Base-by-base conservation (phyloP, 192 early-diverging fungal species). In the Rhizophagus sp. region DNA sequence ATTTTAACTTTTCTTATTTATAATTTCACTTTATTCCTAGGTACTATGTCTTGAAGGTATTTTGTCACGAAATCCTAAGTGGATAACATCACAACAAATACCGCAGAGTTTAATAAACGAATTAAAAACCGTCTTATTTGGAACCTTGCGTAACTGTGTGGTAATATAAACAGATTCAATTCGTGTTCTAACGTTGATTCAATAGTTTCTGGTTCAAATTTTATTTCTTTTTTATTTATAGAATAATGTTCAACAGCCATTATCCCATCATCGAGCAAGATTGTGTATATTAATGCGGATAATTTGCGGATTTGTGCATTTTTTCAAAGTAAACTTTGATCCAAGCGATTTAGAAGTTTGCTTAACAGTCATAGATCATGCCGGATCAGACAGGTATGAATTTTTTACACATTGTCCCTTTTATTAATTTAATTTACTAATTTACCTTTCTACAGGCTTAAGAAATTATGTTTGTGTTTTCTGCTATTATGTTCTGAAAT, bases 381-480 rank as follows among this genome's bases (percentile, higher is more conserved):
- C 73, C 0, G 50, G 52, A 62, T 75, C 73, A 24, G 73, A 75
- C 25, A 52, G 73, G 73, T 75, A 67, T 34, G 24, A 7, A 34
- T 5, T 30, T 27, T 73, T 73, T 27, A 50, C 3, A 50, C 11
- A 73, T 6, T 50, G 13, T 0, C 9, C 11, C 36, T 17, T 30
- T 44, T 27, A 50, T 41, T 25, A 27, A 49, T 73, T 12, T 4
- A 19, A 27, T 6, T 25, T 22, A 19, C 33, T 61, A 11, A 19
- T 61, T 62, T 47, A 15, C 22, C 11, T 2, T 19, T 52, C 3
- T 75, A 39, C 6, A 79, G 77, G 24, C 66, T 79, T 0, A 62
- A 36, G 13, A 79, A 79, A 68, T 64, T 79, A 27, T 69, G 65
- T 68, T 52, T 79, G 1, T 69, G 77, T 12, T 79, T 79, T 39